phyloP scores from a whole-genome alignment of 352 stramenopile species.

The Globisporangium perplexum region DNA sequence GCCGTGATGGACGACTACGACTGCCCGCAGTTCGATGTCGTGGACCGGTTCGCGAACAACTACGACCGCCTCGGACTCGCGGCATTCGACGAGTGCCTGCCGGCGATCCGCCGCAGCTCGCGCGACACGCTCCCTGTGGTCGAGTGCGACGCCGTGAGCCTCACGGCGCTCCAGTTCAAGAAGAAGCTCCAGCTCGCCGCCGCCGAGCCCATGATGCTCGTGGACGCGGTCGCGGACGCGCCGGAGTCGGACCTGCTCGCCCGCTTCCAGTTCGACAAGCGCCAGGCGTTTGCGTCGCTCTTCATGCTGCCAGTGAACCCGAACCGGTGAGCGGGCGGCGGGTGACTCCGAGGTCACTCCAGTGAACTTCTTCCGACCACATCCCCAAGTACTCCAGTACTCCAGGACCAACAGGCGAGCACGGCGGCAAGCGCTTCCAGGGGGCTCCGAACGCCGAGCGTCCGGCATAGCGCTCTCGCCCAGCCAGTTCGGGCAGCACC shows the following conservation, averaged over 20 bases:
- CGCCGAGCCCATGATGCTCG: not conserved
- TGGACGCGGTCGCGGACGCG: constrained; percentile 5
- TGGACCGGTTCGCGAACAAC: constrained; percentile 6
- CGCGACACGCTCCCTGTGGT: constrained; percentile 6
- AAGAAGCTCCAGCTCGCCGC: constrained; percentile 12
- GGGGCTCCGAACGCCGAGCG: no score
- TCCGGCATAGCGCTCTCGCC: no score
- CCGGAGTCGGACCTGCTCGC: constrained; percentile 3
- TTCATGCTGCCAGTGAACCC: constrained; percentile 11
- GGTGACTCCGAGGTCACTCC: not conserved
- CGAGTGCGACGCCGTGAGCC: constrained; percentile 9
- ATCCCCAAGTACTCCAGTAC: not conserved
- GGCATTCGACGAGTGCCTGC: constrained; percentile 7
- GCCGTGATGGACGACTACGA: not conserved
- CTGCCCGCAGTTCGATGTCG: not conserved
- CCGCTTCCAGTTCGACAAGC: constrained; percentile 10
- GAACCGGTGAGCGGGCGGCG: constrained; percentile 10
- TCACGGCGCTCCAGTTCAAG: constrained; percentile 14
- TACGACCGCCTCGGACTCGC: constrained; percentile 7
- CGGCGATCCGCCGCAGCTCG: constrained; percentile 14
- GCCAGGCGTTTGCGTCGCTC: constrained; percentile 10
- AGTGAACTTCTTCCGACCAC: not conserved
- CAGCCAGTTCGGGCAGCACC: not conserved
- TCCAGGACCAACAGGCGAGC: not conserved
- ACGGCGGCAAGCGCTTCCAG: not conserved